phyloP scores from a whole-genome alignment of 2,329 filamentous ascomycete species.

The Scopulariopsis brevicaulis region DNA sequence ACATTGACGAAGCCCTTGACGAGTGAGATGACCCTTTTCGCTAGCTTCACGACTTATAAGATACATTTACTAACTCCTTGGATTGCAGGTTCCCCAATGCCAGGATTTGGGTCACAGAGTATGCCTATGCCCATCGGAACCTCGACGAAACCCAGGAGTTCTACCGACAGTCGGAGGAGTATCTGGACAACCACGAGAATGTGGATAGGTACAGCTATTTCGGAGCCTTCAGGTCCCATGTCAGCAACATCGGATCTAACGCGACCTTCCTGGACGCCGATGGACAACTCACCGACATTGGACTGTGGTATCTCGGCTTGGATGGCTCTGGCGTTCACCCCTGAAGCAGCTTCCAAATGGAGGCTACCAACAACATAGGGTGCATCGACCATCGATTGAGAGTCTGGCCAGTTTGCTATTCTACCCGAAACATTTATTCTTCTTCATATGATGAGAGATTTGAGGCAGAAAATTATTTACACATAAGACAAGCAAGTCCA shows the following conservation, averaged over 20 bases:
- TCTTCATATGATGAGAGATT: no score
- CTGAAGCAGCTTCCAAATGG: no score
- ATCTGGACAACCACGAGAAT: conserved; percentile 46
- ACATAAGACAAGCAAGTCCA: no score
- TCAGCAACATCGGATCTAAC: conserved; percentile 65
- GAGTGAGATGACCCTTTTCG: conserved; percentile 14
- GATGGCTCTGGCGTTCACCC: no score
- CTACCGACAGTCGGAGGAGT: conserved; percentile 54
- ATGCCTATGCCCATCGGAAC: conserved; percentile 46
- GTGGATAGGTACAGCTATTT: conserved; percentile 65
- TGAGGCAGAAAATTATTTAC: no score
- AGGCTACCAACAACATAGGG: no score
- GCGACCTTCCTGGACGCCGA: conserved; percentile 24
- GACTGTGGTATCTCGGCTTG: no score
- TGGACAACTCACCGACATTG: no score
- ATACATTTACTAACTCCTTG: conserved; percentile 10
- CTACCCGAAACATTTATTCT: no score
- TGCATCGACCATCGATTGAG: no score
- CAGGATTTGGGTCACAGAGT: conserved; percentile 17
- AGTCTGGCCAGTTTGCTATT: no score
- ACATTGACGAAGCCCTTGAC: conserved; percentile 41
- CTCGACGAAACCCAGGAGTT: conserved; percentile 49
- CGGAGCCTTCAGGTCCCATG: conserved; percentile 57
- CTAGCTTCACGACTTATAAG: conserved; percentile 36
- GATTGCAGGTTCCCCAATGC: no score